These are phyloP conservation scores for Rhodosorus marinus DNA, from an alignment of 23 red algal species.

Conservation along the genomic window DNA sequence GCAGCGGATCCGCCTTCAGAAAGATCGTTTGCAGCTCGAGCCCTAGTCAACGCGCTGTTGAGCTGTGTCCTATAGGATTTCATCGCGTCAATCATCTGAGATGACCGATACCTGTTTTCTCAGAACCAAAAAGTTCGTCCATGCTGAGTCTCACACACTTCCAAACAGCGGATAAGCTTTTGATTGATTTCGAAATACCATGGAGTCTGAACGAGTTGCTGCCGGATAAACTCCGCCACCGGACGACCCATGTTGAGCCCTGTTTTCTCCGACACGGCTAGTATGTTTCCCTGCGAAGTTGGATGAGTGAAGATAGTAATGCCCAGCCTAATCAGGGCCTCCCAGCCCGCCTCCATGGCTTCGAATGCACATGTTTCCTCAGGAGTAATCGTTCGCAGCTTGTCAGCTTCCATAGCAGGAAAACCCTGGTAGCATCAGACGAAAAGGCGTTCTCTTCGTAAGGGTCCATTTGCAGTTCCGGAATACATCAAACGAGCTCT, in stretches of 20 bases:
- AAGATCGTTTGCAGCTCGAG: conserved; percentile 35
- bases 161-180: too few species aligned
- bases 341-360: conserved; percentile 88
- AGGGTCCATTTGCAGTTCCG: too few species aligned
- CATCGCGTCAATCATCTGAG: conserved; percentile 21
- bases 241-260: conserved; percentile 36
- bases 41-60: conserved; percentile 18
- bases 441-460: too few species aligned
- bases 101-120: conserved; percentile 34
- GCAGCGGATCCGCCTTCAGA: conserved; percentile 33
- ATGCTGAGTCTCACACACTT: too few species aligned
- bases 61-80: conserved; percentile 32
- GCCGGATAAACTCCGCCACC: conserved; percentile 45
- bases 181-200: too few species aligned
- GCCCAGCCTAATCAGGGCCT: conserved; percentile 34
- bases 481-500: too few species aligned
- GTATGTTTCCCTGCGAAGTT: conserved; percentile 61
- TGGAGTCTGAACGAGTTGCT: conserved; percentile 27
- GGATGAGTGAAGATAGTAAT: conserved; percentile 77
- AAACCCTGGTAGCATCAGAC: too few species aligned
- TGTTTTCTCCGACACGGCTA: conserved; percentile 46
- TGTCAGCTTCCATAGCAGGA: conserved; percentile 26
- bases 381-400: conserved; percentile 56
- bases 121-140: too few species aligned
- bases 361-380: conserved; percentile 79